Evolutionary conservation across 495 filamentous ascomycete species (phyloP), one percentile per base, ranked within the genome.

Genomic region (Podospora pseudopauciseta): DNA sequence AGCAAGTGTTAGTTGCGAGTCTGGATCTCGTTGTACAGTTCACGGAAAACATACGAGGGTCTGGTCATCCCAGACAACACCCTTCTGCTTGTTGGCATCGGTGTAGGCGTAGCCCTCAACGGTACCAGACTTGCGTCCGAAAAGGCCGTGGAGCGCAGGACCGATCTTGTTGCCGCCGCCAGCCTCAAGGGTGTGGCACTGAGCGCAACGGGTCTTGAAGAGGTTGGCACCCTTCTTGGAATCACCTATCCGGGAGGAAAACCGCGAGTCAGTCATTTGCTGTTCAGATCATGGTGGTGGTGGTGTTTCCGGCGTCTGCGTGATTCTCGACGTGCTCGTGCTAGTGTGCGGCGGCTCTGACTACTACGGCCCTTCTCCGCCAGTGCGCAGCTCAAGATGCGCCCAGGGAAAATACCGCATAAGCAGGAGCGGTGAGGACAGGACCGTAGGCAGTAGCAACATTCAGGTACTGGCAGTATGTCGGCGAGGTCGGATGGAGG

Each of bases 11-110:
- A 63, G 26, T 20, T n/a, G 23, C 60, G 9, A 18, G 19, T 18
- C 7, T 18, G 19, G 56, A 59, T 23, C 11, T 20, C 23, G 23
- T 32, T 32, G 23, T n/a, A 11, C 18, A n/a, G 49, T 28, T 4
- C 26, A 23, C 34, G 18, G 0, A 16, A 11, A 53, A 81, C 89
- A 68, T 88, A 97, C 94, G 75, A 99, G 87, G 82, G 92, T 89
- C 71, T 87, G 82, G 81, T 97, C 89, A 71, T 91, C 85, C 95
- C 95, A 99, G 73, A 80, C 84, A 72, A 99, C 87, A 79, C 86
- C 93, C 86, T 96, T 96, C 77, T 91, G 83, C 91, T 97, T 97
- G 90, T 99, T 99, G 85, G 95, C 96, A 78, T 99, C 95, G 82
- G 94, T 97, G 89, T 98, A 99, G 75, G 92, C 85, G 88, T 91